Evolutionary conservation across 2,329 filamentous ascomycete genomes (phyloP).

Genomic region (Ilyonectria mors-panacis): DNA sequence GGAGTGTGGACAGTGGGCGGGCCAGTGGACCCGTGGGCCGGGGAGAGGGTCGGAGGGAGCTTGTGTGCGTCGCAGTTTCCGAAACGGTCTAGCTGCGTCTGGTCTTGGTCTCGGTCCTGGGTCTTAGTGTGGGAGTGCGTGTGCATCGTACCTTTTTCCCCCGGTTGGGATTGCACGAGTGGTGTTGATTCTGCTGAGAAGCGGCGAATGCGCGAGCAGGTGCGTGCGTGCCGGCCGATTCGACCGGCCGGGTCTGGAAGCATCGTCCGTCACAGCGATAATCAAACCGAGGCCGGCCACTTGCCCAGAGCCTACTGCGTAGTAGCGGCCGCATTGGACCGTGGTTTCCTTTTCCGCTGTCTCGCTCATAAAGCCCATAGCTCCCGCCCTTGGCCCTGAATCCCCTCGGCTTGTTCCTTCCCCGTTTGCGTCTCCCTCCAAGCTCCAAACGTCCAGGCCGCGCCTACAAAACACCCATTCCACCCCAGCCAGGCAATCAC

Average conservation of each 20-base stretch:
- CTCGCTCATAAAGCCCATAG: slow-evolving; percentile 42
- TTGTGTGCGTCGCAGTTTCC: slow-evolving; percentile 10
- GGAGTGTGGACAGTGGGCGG: slow-evolving; percentile 12
- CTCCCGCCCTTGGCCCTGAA: slow-evolving; percentile 37
- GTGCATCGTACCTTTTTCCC: slow-evolving; percentile 16
- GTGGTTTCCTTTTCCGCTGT: slow-evolving; percentile 38
- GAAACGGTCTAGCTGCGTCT: slow-evolving; percentile 4
- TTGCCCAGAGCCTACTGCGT: slow-evolving; percentile 27
- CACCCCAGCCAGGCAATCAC: slow-evolving; percentile 2
- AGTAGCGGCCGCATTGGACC: slow-evolving; percentile 39
- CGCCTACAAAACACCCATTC: slow-evolving; percentile 35
- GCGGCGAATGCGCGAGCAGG: slow-evolving; percentile 30
- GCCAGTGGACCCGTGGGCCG: slow-evolving; percentile 12
- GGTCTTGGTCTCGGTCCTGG: slow-evolving; percentile 5
- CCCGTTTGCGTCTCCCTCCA: slow-evolving; percentile 28
- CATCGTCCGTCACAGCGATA: slow-evolving; percentile 40
- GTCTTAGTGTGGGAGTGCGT: slow-evolving; percentile 12
- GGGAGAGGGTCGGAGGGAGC: slow-evolving; percentile 7
- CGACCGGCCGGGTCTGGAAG: slow-evolving; percentile 38
- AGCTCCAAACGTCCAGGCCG: not conserved
- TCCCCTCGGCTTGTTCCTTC: slow-evolving; percentile 27
- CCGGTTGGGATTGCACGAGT: not conserved
- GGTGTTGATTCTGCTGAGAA: slow-evolving; percentile 2
- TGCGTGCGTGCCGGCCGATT: slow-evolving; percentile 38
- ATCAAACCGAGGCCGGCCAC: slow-evolving; percentile 49